Conservation (phyloP, 2,329 filamentous ascomycete species). For the Pestalotiopsis sp. region DNA sequence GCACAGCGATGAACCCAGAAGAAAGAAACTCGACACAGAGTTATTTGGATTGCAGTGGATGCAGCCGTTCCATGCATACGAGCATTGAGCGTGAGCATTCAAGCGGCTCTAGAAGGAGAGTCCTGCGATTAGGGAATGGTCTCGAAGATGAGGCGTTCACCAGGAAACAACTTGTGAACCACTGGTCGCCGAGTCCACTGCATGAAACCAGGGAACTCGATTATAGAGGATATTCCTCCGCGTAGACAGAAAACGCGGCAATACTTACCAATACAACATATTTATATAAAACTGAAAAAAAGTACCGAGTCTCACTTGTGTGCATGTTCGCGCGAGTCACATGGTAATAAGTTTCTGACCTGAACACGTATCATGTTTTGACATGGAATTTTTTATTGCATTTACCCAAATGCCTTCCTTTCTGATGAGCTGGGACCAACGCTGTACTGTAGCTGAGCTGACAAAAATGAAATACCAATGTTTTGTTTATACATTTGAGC, state of each 20-base stretch:
- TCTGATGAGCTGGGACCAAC: neutral
- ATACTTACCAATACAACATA: neutral
- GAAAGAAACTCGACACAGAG: neutral
- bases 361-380: neutral
- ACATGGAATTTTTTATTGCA: neutral
- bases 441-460: neutral
- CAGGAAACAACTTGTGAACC: neutral
- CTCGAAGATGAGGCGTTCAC: neutral
- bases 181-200: neutral
- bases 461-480: neutral
- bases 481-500: neutral
- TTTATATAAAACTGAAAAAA: neutral
- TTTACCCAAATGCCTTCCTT: neutral
- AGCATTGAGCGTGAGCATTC: neutral
- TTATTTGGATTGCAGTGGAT: no score
- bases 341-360: neutral
- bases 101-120: neutral
- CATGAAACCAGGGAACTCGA: neutral
- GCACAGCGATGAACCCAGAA: neutral
- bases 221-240: neutral
- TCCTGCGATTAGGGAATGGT: neutral
- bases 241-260: neutral
- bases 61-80: no score
- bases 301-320: neutral
- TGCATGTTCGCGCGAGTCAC: neutral